Evolutionary conservation across 352 stramenopile genomes (phyloP), one percentile per base, ranked within the genome.

Genomic region (Phytophthora uliginosa): DNA sequence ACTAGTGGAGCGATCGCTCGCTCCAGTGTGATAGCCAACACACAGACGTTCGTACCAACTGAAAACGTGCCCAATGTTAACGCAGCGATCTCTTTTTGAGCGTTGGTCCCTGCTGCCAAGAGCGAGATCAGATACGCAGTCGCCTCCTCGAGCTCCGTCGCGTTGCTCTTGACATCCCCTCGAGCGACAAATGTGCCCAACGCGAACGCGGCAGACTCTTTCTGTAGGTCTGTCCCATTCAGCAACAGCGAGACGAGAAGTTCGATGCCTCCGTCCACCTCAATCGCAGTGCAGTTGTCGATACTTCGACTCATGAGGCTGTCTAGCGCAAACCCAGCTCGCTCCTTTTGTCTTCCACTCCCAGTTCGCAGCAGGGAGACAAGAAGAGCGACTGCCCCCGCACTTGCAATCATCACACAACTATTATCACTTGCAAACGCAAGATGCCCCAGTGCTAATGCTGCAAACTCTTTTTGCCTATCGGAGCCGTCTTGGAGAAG

Each of bases 11-110:
- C 3, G 7, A 59, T 40, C 4, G 59, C 48, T 20, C 22, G 51
- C 9, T 55, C 63, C 18, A 52, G 4, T 0, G 55, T 26, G 20
- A 33, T 4, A 26, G 18, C 12, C 15, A 61, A 22, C 6, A 47
- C 20, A 9, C 20, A 15, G 10, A n/a, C 31, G 20, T 33, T 33
- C 12, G 20, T 34, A 2, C 55, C 55, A 51, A 48, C 53, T 8
- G 52, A 56, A 38, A 69, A 55, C 9, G 42, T 55, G 8, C 33
- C 56, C 13, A 72, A 22, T 4, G 55, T 53, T 7, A 42, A 52
- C 9, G 55, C 56, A 3, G 65, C 65, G 8, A 61, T 34, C 20
- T 61, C 33, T 20, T 61, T 48, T 10, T 61, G 55, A 13, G 20
- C 40, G 24, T 24, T 38, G n/a, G 6, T 61, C 2, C 55, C 55